Evolutionary conservation across 768 basidiomycete species (phyloP).

Genomic region (Naematelia aurantialba): DNA sequence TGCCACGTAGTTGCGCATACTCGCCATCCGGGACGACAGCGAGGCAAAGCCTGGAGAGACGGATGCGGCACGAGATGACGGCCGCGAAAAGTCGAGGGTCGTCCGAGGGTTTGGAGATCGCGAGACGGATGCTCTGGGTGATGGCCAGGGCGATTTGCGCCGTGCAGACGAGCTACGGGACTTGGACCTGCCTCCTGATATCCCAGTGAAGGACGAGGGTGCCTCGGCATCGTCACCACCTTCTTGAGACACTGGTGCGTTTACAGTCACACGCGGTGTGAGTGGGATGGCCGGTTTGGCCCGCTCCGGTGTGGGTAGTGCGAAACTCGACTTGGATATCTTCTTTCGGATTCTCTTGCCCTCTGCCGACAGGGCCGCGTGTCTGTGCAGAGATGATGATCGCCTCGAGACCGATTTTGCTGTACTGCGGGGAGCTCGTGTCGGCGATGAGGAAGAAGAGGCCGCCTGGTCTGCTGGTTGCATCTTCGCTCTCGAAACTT

Average conservation of each 20-base stretch:
- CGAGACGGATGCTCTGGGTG: conserved; percentile 1
- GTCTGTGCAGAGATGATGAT: background rate
- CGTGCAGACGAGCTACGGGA: background rate
- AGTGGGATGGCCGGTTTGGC: background rate
- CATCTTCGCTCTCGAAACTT: background rate
- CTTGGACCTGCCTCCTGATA: background rate
- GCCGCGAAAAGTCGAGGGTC: conserved; percentile 9
- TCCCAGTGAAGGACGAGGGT: background rate
- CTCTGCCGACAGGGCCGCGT: background rate
- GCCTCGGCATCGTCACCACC: background rate
- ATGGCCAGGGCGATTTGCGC: conserved; percentile 21
- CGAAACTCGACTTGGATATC: conserved; percentile 14
- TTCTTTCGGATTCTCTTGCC: conserved; percentile 3
- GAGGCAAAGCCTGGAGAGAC: conserved; percentile 29
- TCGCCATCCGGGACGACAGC: conserved; percentile 27
- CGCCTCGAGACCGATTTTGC: conserved; percentile 1
- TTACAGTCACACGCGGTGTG: conserved; percentile 16
- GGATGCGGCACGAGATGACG: conserved; percentile 4
- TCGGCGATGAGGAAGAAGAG: background rate
- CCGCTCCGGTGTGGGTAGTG: conserved; percentile 7
- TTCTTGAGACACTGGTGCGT: conserved; percentile 5
- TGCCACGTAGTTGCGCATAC: conserved; percentile 30
- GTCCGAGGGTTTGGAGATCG: conserved; percentile 11
- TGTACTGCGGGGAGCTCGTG: background rate
- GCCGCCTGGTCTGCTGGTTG: background rate